These are phyloP conservation scores for Rubia peregrina DNA, from an alignment of 305 asterid genomes.

Conservation along the genomic window DNA sequence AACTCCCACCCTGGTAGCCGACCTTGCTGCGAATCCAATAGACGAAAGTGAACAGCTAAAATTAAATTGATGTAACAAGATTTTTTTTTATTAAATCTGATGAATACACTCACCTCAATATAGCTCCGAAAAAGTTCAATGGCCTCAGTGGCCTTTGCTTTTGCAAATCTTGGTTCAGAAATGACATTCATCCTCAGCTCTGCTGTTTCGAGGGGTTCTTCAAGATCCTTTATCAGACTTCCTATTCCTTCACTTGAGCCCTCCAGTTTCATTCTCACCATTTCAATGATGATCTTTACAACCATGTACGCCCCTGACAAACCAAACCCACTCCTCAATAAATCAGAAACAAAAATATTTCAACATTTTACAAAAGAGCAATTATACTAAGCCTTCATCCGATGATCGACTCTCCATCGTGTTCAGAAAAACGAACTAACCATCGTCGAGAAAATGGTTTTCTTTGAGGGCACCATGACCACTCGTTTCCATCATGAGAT, in stretches of 20 bases:
- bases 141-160: conserved; percentile 62
- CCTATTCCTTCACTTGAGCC: conserved; percentile 73
- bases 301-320: conserved; percentile 79
- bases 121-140: conserved; percentile 55
- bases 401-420: no score
- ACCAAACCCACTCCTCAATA: no score
- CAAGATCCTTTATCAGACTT: conserved; percentile 65
- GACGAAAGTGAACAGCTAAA: background rate
- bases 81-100: background rate
- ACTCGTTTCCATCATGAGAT: conserved; percentile 87
- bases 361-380: no score
- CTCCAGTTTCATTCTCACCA: conserved; percentile 82
- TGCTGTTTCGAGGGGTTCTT: conserved; percentile 69
- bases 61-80: background rate
- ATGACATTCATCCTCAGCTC: conserved; percentile 70
- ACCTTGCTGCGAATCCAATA: conserved; percentile 38
- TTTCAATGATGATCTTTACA: conserved; percentile 75
- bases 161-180: conserved; percentile 67
- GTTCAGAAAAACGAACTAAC: conserved; percentile 20
- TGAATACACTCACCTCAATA: conserved; percentile 39
- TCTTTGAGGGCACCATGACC: conserved; percentile 94
- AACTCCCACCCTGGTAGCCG: conserved; percentile 69
- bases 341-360: no score
- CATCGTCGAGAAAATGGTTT: conserved; percentile 82
- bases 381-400: no score